These are phyloP conservation scores for Aristolochia contorta DNA, from an alignment of 164 flowering plant genomes.

Conservation along the genomic window DNA sequence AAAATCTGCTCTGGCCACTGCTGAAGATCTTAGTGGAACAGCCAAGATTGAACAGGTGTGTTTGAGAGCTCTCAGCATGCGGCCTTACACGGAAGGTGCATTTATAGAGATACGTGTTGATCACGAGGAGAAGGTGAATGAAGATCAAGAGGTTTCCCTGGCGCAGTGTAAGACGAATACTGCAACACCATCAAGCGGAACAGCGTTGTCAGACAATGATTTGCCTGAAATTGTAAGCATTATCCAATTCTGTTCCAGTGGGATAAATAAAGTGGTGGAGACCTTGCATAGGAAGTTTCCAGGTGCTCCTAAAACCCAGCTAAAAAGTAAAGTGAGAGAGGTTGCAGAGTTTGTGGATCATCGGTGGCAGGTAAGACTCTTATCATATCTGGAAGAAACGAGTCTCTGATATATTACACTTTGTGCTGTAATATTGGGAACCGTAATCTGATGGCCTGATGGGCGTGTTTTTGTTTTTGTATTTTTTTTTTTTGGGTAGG, in stretches of 20 bases:
- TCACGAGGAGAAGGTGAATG: slow-evolving; percentile 13
- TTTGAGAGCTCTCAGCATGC: slow-evolving; percentile 62
- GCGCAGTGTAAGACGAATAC: slow-evolving; percentile 20
- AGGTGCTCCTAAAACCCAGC: slow-evolving; percentile 38
- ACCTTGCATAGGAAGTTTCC: slow-evolving; percentile 59
- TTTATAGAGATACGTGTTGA: slow-evolving; percentile 26
- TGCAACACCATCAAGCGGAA: slow-evolving; percentile 16
- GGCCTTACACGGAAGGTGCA: slow-evolving; percentile 31
- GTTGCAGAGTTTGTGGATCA: slow-evolving; percentile 68
- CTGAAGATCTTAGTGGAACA: slow-evolving; percentile 44
- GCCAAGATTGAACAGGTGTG: slow-evolving; percentile 52
- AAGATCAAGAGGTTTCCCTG: slow-evolving; percentile 27
- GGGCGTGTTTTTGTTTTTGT: too few relatives aligned
- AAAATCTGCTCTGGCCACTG: slow-evolving; percentile 31
- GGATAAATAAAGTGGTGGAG: slow-evolving; percentile 57
- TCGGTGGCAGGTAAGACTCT: slow-evolving; percentile 53
- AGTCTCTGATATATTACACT: not conserved
- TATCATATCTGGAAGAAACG: not conserved
- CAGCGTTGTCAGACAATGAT: slow-evolving; percentile 38
- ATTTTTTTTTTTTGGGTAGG: slow-evolving; percentile 44
- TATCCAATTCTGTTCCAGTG: slow-evolving; percentile 43
- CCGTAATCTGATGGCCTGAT: too few relatives aligned
- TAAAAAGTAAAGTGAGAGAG: slow-evolving; percentile 70
- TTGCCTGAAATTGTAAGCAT: slow-evolving; percentile 54
- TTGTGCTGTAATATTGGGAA: not conserved